phyloP scores from a whole-genome alignment of 2,329 filamentous ascomycete species.

The Seiridium unicorne region DNA sequence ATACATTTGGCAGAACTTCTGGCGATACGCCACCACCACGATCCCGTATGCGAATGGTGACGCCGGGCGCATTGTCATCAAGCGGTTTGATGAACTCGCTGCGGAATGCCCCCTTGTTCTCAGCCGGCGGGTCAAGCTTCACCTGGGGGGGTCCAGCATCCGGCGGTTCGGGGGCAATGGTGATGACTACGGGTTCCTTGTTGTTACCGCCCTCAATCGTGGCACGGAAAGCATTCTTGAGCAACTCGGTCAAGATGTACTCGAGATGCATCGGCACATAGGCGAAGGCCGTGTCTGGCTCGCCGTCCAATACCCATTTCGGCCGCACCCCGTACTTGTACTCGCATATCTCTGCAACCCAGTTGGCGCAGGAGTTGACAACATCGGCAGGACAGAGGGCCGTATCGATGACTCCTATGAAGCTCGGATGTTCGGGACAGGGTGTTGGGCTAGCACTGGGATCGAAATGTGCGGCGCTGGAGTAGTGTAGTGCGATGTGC shows the following conservation, averaged over 20 bases:
- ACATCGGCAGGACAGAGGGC: conserved; percentile 78
- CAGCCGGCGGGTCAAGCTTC: conserved; percentile 33
- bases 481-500: conserved; percentile 85
- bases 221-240: conserved; percentile 96
- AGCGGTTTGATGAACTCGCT: conserved; percentile 53
- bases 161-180: conserved; percentile 72
- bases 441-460: conserved; percentile 48
- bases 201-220: conserved; percentile 83
- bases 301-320: conserved; percentile 75
- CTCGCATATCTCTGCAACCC: conserved; percentile 95
- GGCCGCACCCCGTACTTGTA: conserved; percentile 91
- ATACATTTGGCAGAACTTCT: conserved; percentile 81
- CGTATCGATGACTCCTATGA: conserved; percentile 95
- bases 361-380: conserved; percentile 80
- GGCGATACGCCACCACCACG: conserved; percentile 91
- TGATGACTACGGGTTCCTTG: conserved; percentile 82
- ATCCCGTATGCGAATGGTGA: conserved; percentile 93
- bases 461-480: conserved; percentile 67
- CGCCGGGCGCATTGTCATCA: conserved; percentile 71
- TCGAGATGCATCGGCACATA: conserved; percentile 95
- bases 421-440: conserved; percentile 57
- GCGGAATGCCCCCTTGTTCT: conserved; percentile 38
- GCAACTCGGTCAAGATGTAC: conserved; percentile 93
- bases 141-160: conserved; percentile 25
- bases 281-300: conserved; percentile 84